Evolutionary conservation across 148 eudicot species (phyloP).

Genomic region (Rhododendron griersonianum): DNA sequence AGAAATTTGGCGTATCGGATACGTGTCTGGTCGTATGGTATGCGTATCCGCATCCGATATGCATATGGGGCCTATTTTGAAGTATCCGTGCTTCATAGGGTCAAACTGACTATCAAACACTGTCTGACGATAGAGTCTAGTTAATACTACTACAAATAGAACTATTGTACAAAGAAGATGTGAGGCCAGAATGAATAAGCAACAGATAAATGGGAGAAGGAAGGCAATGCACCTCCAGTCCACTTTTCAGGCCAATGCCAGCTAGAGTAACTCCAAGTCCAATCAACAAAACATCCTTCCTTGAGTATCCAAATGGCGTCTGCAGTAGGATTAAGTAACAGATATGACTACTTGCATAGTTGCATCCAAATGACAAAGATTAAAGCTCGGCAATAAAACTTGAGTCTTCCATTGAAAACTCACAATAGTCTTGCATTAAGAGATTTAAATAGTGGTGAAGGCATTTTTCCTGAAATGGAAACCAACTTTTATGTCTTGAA

Average conservation of each 20-base stretch:
- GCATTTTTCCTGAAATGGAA: background rate
- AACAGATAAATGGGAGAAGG: background rate
- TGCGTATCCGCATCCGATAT: background rate
- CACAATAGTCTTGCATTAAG: background rate
- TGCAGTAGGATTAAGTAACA: conserved; percentile 22
- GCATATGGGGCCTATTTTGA: background rate
- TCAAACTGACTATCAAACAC: background rate
- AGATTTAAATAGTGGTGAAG: background rate
- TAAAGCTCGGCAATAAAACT: background rate
- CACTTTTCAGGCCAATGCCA: conserved; percentile 75
- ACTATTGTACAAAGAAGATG: background rate
- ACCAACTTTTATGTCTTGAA: background rate
- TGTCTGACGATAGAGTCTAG: background rate
- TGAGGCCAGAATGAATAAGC: background rate
- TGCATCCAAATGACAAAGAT: background rate
- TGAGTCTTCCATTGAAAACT: background rate
- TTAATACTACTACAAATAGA: background rate
- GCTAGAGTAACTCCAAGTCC: conserved; percentile 73
- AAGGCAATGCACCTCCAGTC: conserved; percentile 64
- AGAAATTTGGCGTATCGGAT: background rate
- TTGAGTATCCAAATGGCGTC: conserved; percentile 79
- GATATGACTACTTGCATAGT: background rate
- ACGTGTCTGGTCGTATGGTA: background rate
- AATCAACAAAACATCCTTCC: conserved; percentile 91
- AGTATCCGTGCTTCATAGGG: background rate